Conservation (phyloP, 1,284 basidiomycete species). For the Malassezia obtusa region DNA sequence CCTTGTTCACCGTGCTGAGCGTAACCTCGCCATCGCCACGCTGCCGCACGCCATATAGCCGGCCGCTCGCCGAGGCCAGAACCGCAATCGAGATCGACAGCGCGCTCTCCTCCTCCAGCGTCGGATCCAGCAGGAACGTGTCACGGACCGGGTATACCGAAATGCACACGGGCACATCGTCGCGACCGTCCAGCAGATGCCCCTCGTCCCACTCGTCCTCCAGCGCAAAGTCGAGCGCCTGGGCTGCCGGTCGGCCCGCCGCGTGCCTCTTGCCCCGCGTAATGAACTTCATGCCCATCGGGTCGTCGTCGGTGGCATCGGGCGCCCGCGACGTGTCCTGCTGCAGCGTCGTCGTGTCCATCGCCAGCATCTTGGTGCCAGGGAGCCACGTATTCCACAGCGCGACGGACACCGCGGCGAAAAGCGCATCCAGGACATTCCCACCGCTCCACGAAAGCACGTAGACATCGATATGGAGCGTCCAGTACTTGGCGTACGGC, state of each 20-base stretch:
- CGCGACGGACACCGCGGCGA: constrained; percentile 33
- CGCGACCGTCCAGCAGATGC: constrained; percentile 21
- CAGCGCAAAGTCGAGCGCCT: constrained; percentile 32
- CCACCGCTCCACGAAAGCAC: constrained; percentile 37
- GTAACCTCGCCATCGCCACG: constrained; percentile 6
- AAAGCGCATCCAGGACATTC: constrained; percentile 36
- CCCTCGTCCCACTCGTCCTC: constrained; percentile 31
- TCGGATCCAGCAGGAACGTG: constrained; percentile 33
- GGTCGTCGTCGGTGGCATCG: constrained; percentile 19
- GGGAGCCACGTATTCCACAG: constrained; percentile 35
- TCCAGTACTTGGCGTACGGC: constrained; percentile 35
- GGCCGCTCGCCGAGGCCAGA: constrained; percentile 21
- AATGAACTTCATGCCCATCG: constrained; percentile 23
- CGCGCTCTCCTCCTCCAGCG: constrained; percentile 31
- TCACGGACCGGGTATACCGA: constrained; percentile 26
- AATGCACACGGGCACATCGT: constrained; percentile 34
- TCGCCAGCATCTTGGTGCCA: constrained; percentile 27
- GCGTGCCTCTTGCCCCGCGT: constrained; percentile 10
- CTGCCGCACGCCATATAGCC: constrained; percentile 12
- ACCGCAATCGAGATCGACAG: constrained; percentile 24
- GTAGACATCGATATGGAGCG: constrained; percentile 32
- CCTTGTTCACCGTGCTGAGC: constrained; percentile 3
- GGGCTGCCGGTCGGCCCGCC: not conserved
- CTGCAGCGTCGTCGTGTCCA: constrained; percentile 24
- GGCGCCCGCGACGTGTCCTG: constrained; percentile 22